Percentiles rank a stretch among this genome's conserved stretches.
Conservation (phyloP, 371 early-diverging fungal species). For the Actinomucor elegans region DNA sequence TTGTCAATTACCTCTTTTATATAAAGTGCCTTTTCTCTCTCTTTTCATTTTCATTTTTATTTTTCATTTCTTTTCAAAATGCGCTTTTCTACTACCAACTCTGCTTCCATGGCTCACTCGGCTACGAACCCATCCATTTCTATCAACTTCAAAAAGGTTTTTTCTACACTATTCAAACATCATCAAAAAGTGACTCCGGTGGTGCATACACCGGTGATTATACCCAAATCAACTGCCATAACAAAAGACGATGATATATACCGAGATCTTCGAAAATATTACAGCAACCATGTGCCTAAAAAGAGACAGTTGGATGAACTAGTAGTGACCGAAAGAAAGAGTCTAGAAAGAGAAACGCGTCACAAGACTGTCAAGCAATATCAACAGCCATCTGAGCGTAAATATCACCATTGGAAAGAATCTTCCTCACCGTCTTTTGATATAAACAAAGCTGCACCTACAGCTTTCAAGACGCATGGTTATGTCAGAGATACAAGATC, state of each 20-base stretch:
- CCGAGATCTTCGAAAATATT: slow-evolving; percentile 13
- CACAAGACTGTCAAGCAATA: slow-evolving; percentile 17
- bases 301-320: slow-evolving; percentile 6
- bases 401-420: slow-evolving; percentile 16
- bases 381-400: slow-evolving; percentile 7
- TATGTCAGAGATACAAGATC: slow-evolving; percentile 22
- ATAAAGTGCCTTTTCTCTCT: not conserved
- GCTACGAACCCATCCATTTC: not conserved
- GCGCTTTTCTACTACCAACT: slow-evolving; percentile 10
- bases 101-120: not conserved
- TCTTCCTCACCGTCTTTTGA: slow-evolving; percentile 1
- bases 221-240: no score
- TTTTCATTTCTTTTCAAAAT: not conserved
- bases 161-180: slow-evolving; percentile 6
- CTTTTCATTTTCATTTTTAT: not conserved
- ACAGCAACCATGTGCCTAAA: not conserved
- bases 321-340: not conserved
- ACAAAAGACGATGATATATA: slow-evolving; percentile 10
- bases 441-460: slow-evolving; percentile 12
- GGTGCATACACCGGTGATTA: no score
- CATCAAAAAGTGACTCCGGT: slow-evolving; percentile 1
- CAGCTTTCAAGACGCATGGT: slow-evolving; percentile 12
- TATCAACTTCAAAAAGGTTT: slow-evolving; percentile 6
- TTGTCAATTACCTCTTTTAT: slow-evolving; percentile 17
- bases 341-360: slow-evolving; percentile 7